Evolutionary conservation across 352 stramenopile species (phyloP), one percentile per base, ranked within the genome.

Genomic region (Globisporangium nagaii): DNA sequence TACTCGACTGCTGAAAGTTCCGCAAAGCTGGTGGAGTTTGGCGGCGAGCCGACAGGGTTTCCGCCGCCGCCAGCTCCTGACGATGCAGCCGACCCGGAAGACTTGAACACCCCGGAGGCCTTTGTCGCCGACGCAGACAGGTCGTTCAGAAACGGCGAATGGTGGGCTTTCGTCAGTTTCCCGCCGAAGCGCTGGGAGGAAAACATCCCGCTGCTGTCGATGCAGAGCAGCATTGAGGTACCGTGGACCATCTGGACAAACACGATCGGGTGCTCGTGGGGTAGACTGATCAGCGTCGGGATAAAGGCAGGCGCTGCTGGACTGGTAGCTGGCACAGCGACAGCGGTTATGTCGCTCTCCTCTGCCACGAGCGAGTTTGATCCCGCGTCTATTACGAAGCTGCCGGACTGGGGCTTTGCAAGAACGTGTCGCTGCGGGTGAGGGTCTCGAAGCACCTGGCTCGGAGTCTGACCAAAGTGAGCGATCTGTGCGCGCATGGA

Each of bases 401-500:
- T n/a, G 3, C 27, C 9, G 4, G 47, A 13, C 4, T 35, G 44
- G 8, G 31, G 32, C 30, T 47, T 46, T 9, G 22, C 32, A 22
- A 74, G 35, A n/a, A 51, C 40, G 12, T 69, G 53, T 22, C 87
- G 82, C 8, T 67, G 53, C 3, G 83, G 84, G 51, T 98, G 90
- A 30, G 83, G 70, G 22, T 93, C 81, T 10, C 79, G 86, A 55
- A 99, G 89, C 27, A 99, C 74, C 83, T 99, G 98, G 47, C 86
- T 95, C 13, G 97, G 96, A 3, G 96, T 98, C 71, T 99, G 96
- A 1, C 96, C 96, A 73, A 99, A 99, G 71, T 99, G 97, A 43
- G 98, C 88, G 31, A 99, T 99, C 65, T 99, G 96, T 60, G 92
- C 90, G 58, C 98, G 93, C 70, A 95, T 93, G 17, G 95, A 98